These are phyloP conservation scores for Balansia obtecta DNA, from an alignment of 2,329 filamentous ascomycete genomes.

Conservation along the genomic window DNA sequence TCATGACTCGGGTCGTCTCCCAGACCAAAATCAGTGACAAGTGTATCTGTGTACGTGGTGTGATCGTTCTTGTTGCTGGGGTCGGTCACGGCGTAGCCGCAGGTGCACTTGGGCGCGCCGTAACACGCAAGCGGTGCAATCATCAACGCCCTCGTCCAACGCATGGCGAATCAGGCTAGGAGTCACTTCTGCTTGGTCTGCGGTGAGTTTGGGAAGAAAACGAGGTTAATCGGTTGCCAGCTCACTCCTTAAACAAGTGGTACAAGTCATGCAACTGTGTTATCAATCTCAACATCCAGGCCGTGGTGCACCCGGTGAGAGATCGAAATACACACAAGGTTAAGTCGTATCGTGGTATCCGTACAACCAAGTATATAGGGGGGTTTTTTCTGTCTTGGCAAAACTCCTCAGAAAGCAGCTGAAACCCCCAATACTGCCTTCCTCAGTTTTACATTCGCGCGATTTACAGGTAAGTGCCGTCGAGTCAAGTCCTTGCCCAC, in stretches of 20 bases:
- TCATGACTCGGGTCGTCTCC: conserved; percentile 33
- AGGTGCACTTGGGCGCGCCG: conserved; percentile 42
- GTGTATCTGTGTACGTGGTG: conserved; percentile 51
- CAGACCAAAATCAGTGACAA: conserved; percentile 60
- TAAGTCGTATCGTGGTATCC: no score
- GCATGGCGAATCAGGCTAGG: neutral
- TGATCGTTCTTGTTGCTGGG: conserved; percentile 22
- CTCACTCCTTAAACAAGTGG: no score
- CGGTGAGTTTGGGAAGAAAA: no score
- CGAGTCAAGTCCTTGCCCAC: neutral
- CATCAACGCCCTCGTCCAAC: neutral
- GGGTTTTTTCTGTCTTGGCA: no score
- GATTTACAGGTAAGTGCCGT: neutral
- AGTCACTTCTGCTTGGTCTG: neutral
- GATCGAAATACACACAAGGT: no score
- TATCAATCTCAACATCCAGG: no score
- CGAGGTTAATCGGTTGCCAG: no score
- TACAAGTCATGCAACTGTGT: no score
- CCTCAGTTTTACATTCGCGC: neutral
- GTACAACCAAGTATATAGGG: no score
- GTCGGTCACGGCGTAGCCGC: conserved; percentile 51
- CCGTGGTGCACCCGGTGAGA: no score
- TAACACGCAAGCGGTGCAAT: conserved; percentile 8
- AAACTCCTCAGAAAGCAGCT: no score
- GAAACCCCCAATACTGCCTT: neutral